Conservation (phyloP, 2,329 filamentous ascomycete species). For the Paecilomyces sp. region DNA sequence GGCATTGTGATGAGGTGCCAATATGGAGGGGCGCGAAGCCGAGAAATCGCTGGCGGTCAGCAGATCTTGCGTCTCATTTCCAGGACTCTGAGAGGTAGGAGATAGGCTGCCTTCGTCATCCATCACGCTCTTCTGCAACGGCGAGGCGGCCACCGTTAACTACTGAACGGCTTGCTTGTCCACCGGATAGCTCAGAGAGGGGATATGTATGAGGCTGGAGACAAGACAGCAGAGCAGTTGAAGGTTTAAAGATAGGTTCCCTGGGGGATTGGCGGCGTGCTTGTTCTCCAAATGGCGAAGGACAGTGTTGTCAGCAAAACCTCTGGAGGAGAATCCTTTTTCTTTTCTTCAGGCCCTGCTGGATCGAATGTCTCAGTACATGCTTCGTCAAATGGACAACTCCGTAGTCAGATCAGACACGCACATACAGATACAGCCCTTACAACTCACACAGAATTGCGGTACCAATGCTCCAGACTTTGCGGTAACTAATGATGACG, state of each 20-base stretch:
- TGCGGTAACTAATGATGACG: background rate
- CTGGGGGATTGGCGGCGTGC: background rate
- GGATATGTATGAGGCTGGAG: background rate
- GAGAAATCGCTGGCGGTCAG: slow-evolving; percentile 10
- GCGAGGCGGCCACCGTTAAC: background rate
- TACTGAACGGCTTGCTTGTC: background rate
- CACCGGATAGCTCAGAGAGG: too few species aligned
- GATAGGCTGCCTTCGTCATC: slow-evolving; percentile 5
- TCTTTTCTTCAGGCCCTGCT: background rate
- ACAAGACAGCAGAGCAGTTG: background rate
- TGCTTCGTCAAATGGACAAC: background rate
- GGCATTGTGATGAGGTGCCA: slow-evolving; percentile 5
- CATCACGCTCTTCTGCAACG: background rate
- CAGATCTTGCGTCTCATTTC: slow-evolving; percentile 4
- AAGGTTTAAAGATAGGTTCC: background rate
- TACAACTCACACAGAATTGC: background rate
- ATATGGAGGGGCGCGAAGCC: slow-evolving; percentile 11
- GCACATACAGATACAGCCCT: background rate
- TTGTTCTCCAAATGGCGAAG: background rate
- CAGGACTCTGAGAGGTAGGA: background rate
- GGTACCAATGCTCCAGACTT: background rate
- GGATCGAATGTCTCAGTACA: background rate
- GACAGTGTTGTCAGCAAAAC: background rate
- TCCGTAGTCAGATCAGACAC: background rate
- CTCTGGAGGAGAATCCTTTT: background rate